phyloP scores from a whole-genome alignment of 495 filamentous ascomycete genomes.

The Hypoxylon trugodes region DNA sequence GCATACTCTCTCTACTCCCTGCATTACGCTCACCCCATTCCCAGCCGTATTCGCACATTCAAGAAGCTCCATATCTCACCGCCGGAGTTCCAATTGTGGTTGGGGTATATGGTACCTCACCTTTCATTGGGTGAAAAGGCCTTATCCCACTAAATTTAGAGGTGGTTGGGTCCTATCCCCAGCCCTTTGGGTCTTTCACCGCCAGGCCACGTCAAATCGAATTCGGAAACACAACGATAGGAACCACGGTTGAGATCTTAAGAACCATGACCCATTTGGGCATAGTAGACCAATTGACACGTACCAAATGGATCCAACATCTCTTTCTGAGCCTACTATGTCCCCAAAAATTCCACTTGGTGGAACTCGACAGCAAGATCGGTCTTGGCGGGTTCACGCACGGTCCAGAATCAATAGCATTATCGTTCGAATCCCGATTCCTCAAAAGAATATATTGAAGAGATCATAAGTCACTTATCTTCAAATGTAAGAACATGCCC shows the following conservation, averaged over 20 bases:
- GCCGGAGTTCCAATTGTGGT: constrained; percentile 21
- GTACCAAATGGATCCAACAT: constrained; percentile 7
- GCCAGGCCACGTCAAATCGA: constrained; percentile 20
- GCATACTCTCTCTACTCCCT: constrained; percentile 18
- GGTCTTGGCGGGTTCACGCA: constrained; percentile 30
- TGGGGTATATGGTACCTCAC: constrained; percentile 7
- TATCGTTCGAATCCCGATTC: background rate
- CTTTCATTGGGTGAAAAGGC: constrained; percentile 23
- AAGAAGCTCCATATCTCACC: constrained; percentile 6
- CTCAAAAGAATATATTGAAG: background rate
- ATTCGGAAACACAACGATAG: constrained; percentile 31
- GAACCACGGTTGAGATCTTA: constrained; percentile 14
- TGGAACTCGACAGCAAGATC: constrained; percentile 26
- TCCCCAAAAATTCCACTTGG: constrained; percentile 13
- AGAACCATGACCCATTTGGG: constrained; percentile 20
- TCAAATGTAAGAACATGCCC: too few relatives aligned
- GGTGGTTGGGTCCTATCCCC: constrained; percentile 37
- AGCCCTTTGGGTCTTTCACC: constrained; percentile 30
- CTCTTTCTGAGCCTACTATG: constrained; percentile 14
- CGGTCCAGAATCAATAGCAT: constrained; percentile 8
- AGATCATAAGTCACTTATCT: too few relatives aligned
- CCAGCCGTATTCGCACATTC: constrained; percentile 17
- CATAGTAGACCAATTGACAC: constrained; percentile 24
- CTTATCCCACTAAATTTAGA: constrained; percentile 11
- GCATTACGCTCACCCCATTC: constrained; percentile 16